Percentiles rank a stretch among this genome's conserved stretches.
phyloP scores from a whole-genome alignment of 1,284 basidiomycete genomes.

The Moesziomyces sp. region DNA sequence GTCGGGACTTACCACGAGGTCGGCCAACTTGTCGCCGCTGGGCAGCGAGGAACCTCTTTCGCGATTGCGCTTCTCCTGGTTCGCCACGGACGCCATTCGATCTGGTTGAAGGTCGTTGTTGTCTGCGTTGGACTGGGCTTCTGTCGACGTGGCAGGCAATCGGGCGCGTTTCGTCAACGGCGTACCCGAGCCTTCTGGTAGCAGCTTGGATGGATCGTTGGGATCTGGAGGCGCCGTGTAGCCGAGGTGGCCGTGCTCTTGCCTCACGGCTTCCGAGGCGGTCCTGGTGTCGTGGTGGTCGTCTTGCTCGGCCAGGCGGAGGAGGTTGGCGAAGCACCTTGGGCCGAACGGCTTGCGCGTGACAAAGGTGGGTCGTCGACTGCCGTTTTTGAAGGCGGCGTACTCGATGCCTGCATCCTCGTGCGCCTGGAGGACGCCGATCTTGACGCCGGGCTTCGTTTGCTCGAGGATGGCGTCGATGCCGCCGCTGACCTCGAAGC shows the following conservation, averaged over 20 bases:
- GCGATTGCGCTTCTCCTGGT: constrained; percentile 18
- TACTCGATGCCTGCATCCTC: constrained; percentile 47
- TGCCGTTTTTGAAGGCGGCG: constrained; percentile 38
- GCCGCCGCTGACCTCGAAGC: constrained; percentile 30
- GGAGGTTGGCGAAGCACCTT: constrained; percentile 34
- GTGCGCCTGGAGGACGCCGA: constrained; percentile 53
- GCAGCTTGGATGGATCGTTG: constrained; percentile 10
- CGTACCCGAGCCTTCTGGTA: constrained; percentile 8
- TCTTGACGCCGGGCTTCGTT: constrained; percentile 48
- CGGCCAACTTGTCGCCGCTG: constrained; percentile 25
- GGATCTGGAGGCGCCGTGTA: constrained; percentile 29
- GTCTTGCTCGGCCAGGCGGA: constrained; percentile 40
- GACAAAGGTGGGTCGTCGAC: constrained; percentile 42
- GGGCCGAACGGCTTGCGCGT: constrained; percentile 57
- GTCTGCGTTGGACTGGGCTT: constrained; percentile 1
- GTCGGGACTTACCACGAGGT: constrained; percentile 31
- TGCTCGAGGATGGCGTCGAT: constrained; percentile 40
- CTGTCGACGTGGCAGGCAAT: background rate
- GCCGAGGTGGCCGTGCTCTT: constrained; percentile 33
- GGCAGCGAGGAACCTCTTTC: constrained; percentile 7
- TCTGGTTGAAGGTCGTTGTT: constrained; percentile 9
- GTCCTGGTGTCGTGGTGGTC: constrained; percentile 13
- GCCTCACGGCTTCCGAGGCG: constrained; percentile 9
- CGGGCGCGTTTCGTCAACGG: constrained; percentile 7
- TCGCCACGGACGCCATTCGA: constrained; percentile 14